These are phyloP conservation scores for Rutstroemia sp. DNA, from an alignment of 2,329 filamentous ascomycete genomes.

Conservation along the genomic window DNA sequence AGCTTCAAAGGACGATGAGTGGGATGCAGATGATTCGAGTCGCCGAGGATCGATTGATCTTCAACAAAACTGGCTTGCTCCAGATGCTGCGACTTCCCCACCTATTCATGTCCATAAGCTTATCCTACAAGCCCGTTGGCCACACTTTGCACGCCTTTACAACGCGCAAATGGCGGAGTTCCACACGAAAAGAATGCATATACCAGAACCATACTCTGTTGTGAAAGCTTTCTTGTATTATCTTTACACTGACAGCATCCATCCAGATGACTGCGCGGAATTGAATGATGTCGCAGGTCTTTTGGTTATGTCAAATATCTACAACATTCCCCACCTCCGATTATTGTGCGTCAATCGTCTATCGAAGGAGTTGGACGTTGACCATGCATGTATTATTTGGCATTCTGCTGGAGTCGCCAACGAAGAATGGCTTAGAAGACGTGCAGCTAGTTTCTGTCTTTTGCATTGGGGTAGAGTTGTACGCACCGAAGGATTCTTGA, in stretches of 20 bases:
- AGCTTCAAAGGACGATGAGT: conserved; percentile 70
- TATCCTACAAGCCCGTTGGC: conserved; percentile 91
- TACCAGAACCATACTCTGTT: conserved; percentile 89
- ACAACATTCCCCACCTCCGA: conserved; percentile 90
- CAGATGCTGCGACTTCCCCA: conserved; percentile 60
- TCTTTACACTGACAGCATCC: conserved; percentile 91
- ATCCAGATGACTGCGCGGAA: conserved; percentile 47
- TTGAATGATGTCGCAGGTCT: conserved; percentile 86
- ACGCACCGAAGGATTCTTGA: conserved; percentile 78
- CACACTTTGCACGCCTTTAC: conserved; percentile 89
- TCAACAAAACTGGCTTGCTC: conserved; percentile 46
- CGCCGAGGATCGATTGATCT: conserved; percentile 37
- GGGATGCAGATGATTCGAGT: conserved; percentile 51
- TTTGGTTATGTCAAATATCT: conserved; percentile 95
- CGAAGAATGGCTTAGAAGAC: conserved; percentile 88
- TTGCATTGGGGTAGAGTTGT: conserved; percentile 94
- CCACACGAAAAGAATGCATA: conserved; percentile 95
- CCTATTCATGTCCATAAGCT: conserved; percentile 94
- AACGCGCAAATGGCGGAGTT: conserved; percentile 95
- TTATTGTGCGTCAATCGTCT: conserved; percentile 87
- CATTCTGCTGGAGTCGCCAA: conserved; percentile 84
- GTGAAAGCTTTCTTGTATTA: conserved; percentile 95
- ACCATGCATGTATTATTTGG: conserved; percentile 94
- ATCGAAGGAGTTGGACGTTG: conserved; percentile 83
- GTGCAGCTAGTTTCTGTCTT: conserved; percentile 82